phyloP scores from a whole-genome alignment of 768 basidiomycete genomes.

The Macrolepiota albuminosa region DNA sequence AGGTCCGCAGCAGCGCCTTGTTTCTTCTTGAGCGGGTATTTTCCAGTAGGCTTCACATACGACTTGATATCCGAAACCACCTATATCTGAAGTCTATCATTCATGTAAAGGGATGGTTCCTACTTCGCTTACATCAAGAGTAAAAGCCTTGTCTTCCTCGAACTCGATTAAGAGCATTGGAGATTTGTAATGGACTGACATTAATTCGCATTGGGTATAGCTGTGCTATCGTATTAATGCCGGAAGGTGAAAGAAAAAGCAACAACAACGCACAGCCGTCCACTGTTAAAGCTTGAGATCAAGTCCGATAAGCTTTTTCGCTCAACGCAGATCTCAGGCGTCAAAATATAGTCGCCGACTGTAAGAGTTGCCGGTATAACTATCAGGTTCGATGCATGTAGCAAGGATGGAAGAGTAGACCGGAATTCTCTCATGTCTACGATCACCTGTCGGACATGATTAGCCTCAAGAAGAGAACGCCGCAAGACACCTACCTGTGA shows the following conservation, averaged over 20 bases:
- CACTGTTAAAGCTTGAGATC: conserved; percentile 90
- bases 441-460: conserved; percentile 60
- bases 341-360: conserved; percentile 93
- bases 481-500: conserved; percentile 43
- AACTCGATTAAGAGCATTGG: conserved; percentile 95
- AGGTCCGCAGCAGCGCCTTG: conserved; percentile 22
- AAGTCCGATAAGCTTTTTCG: conserved; percentile 92
- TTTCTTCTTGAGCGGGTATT: conserved; percentile 54
- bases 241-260: neutral
- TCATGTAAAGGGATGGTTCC: neutral
- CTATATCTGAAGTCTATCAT: conserved; percentile 26
- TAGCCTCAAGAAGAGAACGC: neutral
- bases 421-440: conserved; percentile 98
- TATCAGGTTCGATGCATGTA: conserved; percentile 76
- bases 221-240: conserved; percentile 33
- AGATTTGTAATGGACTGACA: conserved; percentile 94
- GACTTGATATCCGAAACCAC: conserved; percentile 62
- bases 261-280: conserved; percentile 68
- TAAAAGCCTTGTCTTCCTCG: conserved; percentile 94
- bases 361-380: conserved; percentile 91
- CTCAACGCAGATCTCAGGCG: conserved; percentile 94
- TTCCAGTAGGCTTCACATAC: conserved; percentile 56
- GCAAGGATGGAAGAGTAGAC: conserved; percentile 83
- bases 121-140: conserved; percentile 59
- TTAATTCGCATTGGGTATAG: conserved; percentile 94